These are phyloP conservation scores for Seiridium unicorne DNA, from an alignment of 2,329 filamentous ascomycete species.

Conservation along the genomic window DNA sequence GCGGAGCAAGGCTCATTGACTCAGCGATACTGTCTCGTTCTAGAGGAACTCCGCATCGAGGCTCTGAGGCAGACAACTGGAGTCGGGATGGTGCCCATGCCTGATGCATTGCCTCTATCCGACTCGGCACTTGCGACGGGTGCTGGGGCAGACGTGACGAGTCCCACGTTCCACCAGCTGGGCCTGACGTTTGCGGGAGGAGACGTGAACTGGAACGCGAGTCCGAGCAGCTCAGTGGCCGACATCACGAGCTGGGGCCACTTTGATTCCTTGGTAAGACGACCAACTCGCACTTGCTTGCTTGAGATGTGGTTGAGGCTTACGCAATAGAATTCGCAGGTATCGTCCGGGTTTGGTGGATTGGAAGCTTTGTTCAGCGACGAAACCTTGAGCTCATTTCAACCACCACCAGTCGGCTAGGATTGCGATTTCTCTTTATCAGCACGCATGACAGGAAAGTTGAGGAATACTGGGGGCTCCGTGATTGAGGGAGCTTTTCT, in stretches of 20 bases:
- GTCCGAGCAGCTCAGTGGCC: constrained; percentile 9
- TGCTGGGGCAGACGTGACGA: neutral
- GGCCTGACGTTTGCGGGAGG: neutral
- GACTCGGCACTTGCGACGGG: neutral
- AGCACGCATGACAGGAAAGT: too few relatives aligned
- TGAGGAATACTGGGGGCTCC: too few relatives aligned
- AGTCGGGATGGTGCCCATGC: neutral
- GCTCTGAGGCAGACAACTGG: constrained; percentile 5
- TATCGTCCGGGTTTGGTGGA: neutral
- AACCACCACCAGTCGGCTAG: too few relatives aligned
- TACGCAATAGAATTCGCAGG: neutral
- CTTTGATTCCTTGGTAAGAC: constrained; percentile 21
- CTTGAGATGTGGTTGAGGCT: neutral
- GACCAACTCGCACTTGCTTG: neutral
- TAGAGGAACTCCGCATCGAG: constrained; percentile 23
- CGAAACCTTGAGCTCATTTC: neutral
- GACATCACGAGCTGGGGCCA: constrained; percentile 23
- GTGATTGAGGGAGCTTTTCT: too few relatives aligned
- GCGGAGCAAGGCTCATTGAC: constrained; percentile 19
- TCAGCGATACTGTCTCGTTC: constrained; percentile 22
- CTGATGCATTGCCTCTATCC: neutral
- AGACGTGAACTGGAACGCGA: constrained; percentile 12
- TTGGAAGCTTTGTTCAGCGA: neutral
- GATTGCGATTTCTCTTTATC: neutral
- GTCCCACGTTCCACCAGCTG: neutral